phyloP scores from a whole-genome alignment of 2,329 filamentous ascomycete genomes.

The Neonectria sp. region DNA sequence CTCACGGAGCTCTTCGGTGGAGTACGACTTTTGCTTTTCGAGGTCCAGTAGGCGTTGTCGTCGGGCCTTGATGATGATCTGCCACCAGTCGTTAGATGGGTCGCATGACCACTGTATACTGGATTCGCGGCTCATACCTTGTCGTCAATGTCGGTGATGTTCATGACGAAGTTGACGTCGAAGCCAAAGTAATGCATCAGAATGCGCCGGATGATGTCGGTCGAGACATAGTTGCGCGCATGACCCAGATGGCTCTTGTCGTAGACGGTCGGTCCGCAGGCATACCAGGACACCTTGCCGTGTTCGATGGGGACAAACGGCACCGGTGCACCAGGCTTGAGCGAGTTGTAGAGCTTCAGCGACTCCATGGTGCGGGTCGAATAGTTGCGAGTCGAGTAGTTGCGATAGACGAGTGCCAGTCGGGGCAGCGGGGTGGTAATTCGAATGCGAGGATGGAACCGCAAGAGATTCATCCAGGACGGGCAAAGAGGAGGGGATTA shows the following conservation, averaged over 20 bases:
- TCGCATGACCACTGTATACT: conserved; percentile 14
- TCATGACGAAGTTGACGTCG: conserved; percentile 90
- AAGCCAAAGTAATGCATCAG: conserved; percentile 87
- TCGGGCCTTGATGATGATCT: conserved; percentile 76
- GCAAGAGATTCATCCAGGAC: conserved; percentile 56
- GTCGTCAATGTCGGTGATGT: conserved; percentile 89
- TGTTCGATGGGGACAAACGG: conserved; percentile 81
- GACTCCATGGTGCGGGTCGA: conserved; percentile 64
- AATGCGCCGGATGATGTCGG: conserved; percentile 89
- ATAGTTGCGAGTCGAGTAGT: conserved; percentile 51
- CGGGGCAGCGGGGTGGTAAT: conserved; percentile 46
- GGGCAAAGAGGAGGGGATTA: conserved; percentile 25
- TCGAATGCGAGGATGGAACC: conserved; percentile 48
- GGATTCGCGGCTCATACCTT: conserved; percentile 63
- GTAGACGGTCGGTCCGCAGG: conserved; percentile 89
- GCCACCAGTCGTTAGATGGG: conserved; percentile 34
- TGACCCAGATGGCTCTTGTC: conserved; percentile 88
- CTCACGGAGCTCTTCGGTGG: conserved; percentile 61
- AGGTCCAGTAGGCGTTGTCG: conserved; percentile 87
- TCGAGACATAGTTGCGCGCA: conserved; percentile 91
- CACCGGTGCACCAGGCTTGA: conserved; percentile 79
- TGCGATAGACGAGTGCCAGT: conserved; percentile 48
- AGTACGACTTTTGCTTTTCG: conserved; percentile 78
- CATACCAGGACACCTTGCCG: conserved; percentile 86
- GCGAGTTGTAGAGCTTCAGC: conserved; percentile 84